Evolutionary conservation across 2,329 filamentous ascomycete genomes (phyloP).

Genomic region (Nemania serpens): DNA sequence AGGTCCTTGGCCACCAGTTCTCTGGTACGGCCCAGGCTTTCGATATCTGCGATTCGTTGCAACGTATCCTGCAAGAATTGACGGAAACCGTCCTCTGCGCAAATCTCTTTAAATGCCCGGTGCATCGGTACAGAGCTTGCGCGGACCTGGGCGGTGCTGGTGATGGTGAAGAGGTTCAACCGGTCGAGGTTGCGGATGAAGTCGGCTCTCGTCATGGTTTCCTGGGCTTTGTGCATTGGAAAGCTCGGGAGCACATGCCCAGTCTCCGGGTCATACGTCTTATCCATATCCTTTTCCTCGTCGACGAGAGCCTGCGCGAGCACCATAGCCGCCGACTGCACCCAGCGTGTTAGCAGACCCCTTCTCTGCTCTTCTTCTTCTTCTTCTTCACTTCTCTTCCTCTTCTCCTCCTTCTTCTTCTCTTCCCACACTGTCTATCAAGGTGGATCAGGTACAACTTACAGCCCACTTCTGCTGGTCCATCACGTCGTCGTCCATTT

Average conservation of each 20-base stretch:
- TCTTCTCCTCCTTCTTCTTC: background rate
- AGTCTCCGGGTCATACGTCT: conserved; percentile 65
- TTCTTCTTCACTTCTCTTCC: background rate
- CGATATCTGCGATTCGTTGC: conserved; percentile 87
- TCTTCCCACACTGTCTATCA: background rate
- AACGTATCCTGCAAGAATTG: conserved; percentile 81
- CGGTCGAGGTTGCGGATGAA: conserved; percentile 94
- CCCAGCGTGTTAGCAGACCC: conserved; percentile 9
- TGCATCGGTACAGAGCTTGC: conserved; percentile 98
- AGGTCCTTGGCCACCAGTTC: conserved; percentile 96
- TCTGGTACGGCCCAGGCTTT: conserved; percentile 89
- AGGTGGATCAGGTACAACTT: conserved; percentile 44
- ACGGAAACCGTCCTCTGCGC: conserved; percentile 75
- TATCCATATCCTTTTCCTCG: conserved; percentile 68
- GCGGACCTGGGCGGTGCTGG: conserved; percentile 81
- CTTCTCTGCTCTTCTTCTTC: background rate
- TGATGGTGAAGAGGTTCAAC: conserved; percentile 94
- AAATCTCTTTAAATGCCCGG: conserved; percentile 85
- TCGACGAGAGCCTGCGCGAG: conserved; percentile 91
- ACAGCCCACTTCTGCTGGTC: conserved; percentile 96
- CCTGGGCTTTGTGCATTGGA: conserved; percentile 78
- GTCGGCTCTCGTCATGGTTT: conserved; percentile 95
- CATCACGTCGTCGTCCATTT: conserved; percentile 97
- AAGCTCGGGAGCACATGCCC: conserved; percentile 82
- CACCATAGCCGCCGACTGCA: conserved; percentile 85